Conservation (phyloP, 129 eudicot species). For the Tagetes erecta region DNA sequence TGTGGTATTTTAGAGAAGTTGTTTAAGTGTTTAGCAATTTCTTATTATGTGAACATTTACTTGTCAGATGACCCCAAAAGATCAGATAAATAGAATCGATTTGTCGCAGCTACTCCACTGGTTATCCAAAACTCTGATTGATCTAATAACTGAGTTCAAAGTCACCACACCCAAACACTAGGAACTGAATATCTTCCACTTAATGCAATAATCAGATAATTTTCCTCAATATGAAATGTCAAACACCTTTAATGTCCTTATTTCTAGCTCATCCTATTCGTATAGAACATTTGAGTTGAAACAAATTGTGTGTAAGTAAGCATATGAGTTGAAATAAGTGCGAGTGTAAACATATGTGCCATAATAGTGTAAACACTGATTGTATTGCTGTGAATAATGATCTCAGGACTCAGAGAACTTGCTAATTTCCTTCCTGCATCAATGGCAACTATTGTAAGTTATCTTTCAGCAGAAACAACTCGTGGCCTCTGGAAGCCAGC, state of each 20-base stretch:
- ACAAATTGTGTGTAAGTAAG: background rate
- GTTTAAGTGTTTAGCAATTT: background rate
- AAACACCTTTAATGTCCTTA: background rate
- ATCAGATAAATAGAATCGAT: background rate
- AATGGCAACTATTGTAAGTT: slow-evolving; percentile 84
- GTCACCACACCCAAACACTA: background rate
- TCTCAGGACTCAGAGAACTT: slow-evolving; percentile 87
- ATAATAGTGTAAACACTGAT: slow-evolving; percentile 4
- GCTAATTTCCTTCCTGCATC: slow-evolving; percentile 96
- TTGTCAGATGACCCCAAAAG: background rate
- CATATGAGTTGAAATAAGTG: background rate
- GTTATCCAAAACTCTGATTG: background rate
- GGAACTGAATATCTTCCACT: background rate
- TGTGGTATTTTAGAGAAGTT: background rate
- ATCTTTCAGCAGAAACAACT: slow-evolving; percentile 93
- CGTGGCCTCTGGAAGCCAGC: slow-evolving; percentile 98
- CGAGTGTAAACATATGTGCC: background rate
- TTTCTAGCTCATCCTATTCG: background rate
- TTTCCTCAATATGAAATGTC: background rate
- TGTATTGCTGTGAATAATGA: slow-evolving; percentile 4
- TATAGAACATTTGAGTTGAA: background rate
- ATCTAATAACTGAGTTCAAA: background rate
- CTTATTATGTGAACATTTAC: background rate
- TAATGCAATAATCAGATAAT: background rate
- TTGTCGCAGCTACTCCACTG: background rate